These are phyloP conservation scores for Elaeagnus macrophylla DNA, from an alignment of 306 rosid genomes.

Conservation along the genomic window DNA sequence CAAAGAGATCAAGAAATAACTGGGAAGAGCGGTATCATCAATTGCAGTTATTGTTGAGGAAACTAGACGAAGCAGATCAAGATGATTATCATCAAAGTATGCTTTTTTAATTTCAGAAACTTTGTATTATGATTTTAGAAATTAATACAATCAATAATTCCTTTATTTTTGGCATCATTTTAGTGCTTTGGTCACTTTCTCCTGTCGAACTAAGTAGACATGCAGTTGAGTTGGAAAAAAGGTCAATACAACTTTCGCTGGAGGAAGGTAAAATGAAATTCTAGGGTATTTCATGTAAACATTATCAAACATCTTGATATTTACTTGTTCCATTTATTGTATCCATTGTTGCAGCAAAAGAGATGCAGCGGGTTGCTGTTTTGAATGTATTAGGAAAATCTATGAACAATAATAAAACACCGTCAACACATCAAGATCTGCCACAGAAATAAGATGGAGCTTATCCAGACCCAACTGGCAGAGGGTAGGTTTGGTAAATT, in stretches of 20 bases:
- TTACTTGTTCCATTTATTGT: no score
- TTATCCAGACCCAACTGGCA: no score
- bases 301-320: no score
- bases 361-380: slow-evolving; percentile 60
- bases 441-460: slow-evolving; percentile 22
- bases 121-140: slow-evolving; percentile 11
- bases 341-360: slow-evolving; percentile 46
- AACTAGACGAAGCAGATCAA: slow-evolving; percentile 66
- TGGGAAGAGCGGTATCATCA: slow-evolving; percentile 73
- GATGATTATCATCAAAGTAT: slow-evolving; percentile 69
- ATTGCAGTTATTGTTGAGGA: slow-evolving; percentile 55
- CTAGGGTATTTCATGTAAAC: background rate
- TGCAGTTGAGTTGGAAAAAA: slow-evolving; percentile 93
- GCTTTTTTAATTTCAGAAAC: slow-evolving; percentile 17
- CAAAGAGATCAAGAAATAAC: slow-evolving; percentile 34
- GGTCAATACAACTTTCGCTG: slow-evolving; percentile 89
- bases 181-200: slow-evolving; percentile 76
- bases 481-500: no score
- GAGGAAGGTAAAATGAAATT: slow-evolving; percentile 68
- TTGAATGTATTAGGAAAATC: slow-evolving; percentile 62
- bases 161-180: slow-evolving; percentile 22
- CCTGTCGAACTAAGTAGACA: slow-evolving; percentile 74
- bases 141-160: slow-evolving; percentile 20
- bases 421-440: slow-evolving; percentile 37
- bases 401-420: slow-evolving; percentile 36